Base-by-base conservation (phyloP, 805 yeast genomes). In the Blastobotrys muscicola region DNA sequence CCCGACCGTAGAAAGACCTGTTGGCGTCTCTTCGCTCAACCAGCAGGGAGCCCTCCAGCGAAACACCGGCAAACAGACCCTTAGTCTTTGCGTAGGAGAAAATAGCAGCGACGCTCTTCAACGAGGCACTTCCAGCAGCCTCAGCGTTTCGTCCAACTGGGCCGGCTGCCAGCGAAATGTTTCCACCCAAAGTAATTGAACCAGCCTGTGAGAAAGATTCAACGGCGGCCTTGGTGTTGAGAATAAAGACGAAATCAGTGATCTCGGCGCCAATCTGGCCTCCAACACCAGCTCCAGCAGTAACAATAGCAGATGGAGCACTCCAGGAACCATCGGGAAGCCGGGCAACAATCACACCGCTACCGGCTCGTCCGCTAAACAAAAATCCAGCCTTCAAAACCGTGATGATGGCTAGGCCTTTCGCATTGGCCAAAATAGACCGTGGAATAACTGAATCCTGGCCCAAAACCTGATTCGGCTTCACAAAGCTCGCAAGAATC, bases 201-300 rank as follows among this genome's bases (percentile, higher is more conserved):
- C 98, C 98, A 51, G 82, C 76, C 61, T 87, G 95, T 10, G 97
- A 86, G 65, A 90, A 90, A 8, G 96, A 79, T 49, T 83, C 85
- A 38, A 90, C 98, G 2, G 98, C 97, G 2, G 87, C 76, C 41
- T 76, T 72, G 10, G 84, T 77, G 67, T 92, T 90, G 51, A 90
- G 72, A 47, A 92, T 89, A 61, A 90, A 90, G 26, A 90, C 96
- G 59, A 90, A 90, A 67, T 90, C 97, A 1, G 98, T 90, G 56
- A 90, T 69, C 61, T 90, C 98, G 7, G 95, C 89, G 35, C 98
- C 98, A 51, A 92, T 76, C 68, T 87, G 94, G 36, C 98, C 98
- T 47, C 98, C 98, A 5, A 92, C 97, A 57, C 98, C 97, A 3
- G 97, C 97, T 55, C 97, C 98, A 2, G 95, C 97, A 15, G 97